Evolutionary conservation across 768 basidiomycete genomes (phyloP).

Genomic region (Amanita pallidorosea): DNA sequence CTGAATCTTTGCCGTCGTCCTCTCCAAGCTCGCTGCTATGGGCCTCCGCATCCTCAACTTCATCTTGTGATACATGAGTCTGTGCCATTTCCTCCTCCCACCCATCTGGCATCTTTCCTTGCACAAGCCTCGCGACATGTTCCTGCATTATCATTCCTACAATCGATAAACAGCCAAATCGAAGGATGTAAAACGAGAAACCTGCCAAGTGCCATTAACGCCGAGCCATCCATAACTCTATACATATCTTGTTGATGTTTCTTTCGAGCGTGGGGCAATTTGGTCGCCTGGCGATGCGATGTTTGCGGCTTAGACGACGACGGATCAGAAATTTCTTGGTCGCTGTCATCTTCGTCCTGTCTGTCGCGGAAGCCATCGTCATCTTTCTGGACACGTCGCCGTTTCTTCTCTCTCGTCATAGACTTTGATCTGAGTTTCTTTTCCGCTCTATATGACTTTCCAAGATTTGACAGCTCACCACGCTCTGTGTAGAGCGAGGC

Average conservation of each 20-base stretch:
- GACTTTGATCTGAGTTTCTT: conserved; percentile 35
- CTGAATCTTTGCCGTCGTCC: neutral
- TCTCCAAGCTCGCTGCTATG: neutral
- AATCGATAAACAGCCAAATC: neutral
- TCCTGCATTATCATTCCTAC: conserved; percentile 64
- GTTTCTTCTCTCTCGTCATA: conserved; percentile 9
- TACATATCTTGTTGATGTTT: conserved; percentile 54
- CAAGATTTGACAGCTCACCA: conserved; percentile 33
- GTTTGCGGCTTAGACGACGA: neutral
- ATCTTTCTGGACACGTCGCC: neutral
- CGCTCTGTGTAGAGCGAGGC: conserved; percentile 47
- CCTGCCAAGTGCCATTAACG: conserved; percentile 61
- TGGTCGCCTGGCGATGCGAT: neutral
- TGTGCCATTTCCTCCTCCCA: conserved; percentile 30
- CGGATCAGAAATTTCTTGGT: neutral
- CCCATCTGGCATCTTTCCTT: conserved; percentile 26
- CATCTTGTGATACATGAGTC: conserved; percentile 5
- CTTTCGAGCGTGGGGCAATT: conserved; percentile 7
- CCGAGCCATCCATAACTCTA: conserved; percentile 61
- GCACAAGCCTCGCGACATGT: conserved; percentile 36
- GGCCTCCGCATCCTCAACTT: conserved; percentile 8
- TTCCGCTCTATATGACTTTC: conserved; percentile 29
- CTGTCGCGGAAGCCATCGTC: too few species aligned
- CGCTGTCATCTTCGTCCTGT: neutral
- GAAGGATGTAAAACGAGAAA: neutral